Evolutionary conservation across 164 flowering plant species (phyloP).

Genomic region (Stephania japonica): DNA sequence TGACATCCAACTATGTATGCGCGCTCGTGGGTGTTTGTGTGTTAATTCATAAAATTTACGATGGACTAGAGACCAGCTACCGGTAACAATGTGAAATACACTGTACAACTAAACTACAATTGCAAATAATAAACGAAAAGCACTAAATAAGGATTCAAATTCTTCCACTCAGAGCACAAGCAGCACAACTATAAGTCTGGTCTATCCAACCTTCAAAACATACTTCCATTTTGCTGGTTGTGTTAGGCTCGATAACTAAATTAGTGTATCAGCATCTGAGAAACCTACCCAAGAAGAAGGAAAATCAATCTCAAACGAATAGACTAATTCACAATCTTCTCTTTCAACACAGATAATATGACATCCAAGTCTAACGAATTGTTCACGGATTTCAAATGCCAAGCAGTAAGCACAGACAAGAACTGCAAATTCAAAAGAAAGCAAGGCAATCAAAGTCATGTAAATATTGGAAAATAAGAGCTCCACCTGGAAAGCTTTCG

Average conservation of each 20-base stretch:
- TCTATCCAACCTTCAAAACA: not conserved
- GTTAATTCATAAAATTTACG: not conserved
- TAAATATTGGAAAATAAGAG: not conserved
- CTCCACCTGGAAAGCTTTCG: slow-evolving; percentile 71
- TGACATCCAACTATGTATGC: no score
- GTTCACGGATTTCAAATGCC: not conserved
- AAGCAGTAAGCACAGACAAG: not conserved
- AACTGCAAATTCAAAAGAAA: slow-evolving; percentile 22
- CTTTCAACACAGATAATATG: not conserved
- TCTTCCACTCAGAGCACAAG: not conserved
- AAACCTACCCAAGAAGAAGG: not conserved
- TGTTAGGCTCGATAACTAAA: not conserved
- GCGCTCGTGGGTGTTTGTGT: no score
- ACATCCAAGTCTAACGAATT: not conserved
- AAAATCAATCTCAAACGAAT: not conserved
- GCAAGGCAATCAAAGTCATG: slow-evolving; percentile 20
- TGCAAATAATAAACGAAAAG: not conserved
- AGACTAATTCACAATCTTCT: not conserved
- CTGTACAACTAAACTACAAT: not conserved
- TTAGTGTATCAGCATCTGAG: not conserved
- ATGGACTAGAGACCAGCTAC: not conserved
- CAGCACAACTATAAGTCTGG: not conserved
- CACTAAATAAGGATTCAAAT: not conserved
- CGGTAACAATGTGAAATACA: not conserved
- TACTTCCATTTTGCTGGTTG: not conserved